phyloP scores from a whole-genome alignment of 257 asterid species.

The Jaltomata sinuosa region DNA sequence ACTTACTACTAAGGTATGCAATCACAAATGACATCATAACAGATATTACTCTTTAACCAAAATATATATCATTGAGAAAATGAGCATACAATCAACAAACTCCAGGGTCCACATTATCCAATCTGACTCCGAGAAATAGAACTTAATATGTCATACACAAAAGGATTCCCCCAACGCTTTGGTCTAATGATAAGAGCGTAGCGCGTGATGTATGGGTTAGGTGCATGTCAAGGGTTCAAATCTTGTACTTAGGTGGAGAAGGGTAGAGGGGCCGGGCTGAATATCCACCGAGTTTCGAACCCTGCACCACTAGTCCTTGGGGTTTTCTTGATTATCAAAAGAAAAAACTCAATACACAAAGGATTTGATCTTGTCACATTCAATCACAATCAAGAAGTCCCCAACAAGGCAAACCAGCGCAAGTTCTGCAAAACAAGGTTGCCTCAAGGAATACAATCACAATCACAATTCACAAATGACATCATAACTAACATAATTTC shows the following conservation, averaged over 20 bases:
- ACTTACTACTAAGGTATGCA: background rate
- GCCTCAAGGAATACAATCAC: background rate
- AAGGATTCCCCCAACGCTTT: background rate
- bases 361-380: background rate
- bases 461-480: too few species aligned
- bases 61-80: background rate
- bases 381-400: background rate
- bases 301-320: background rate
- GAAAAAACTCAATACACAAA: background rate
- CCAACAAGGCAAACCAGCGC: background rate
- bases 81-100: background rate
- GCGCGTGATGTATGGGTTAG: background rate
- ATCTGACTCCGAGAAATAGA: background rate
- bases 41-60: background rate
- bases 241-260: background rate
- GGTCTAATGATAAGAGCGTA: background rate
- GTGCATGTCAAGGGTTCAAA: background rate
- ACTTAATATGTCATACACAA: background rate
- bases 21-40: background rate
- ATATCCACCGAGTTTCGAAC: background rate
- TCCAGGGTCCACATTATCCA: background rate
- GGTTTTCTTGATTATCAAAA: background rate
- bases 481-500: background rate
- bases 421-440: background rate
- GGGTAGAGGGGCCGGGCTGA: background rate